Evolutionary conservation across 1,284 basidiomycete genomes (phyloP).

Genomic region (Ganoderma sinense): DNA sequence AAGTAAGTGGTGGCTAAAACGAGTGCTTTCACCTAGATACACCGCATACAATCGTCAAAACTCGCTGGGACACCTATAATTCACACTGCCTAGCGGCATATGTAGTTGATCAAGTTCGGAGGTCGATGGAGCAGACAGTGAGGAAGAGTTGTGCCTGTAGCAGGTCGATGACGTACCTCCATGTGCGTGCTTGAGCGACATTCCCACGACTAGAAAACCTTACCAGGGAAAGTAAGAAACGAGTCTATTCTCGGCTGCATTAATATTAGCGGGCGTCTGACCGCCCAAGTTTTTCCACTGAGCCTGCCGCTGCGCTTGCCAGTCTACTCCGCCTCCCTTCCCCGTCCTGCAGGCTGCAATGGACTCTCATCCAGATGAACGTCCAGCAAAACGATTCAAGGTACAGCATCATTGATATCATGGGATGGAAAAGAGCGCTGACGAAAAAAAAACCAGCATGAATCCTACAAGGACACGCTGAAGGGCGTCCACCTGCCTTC

Average conservation of each 20-base stretch:
- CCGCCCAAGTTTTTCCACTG: not conserved
- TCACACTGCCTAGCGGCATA: too few relatives aligned
- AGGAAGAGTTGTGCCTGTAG: not conserved
- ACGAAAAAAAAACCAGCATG: constrained; percentile 53
- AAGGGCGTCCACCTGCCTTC: constrained; percentile 79
- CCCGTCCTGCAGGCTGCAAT: constrained; percentile 19
- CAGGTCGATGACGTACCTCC: not conserved
- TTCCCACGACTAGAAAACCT: not conserved
- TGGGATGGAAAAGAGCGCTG: not conserved
- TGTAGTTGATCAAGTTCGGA: not conserved
- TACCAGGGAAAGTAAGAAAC: not conserved
- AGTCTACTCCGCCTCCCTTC: not conserved
- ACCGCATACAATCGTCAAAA: too few relatives aligned
- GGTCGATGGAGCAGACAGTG: not conserved
- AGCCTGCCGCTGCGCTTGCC: not conserved
- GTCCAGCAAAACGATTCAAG: constrained; percentile 48
- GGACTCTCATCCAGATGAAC: constrained; percentile 31
- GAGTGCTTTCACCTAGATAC: not conserved
- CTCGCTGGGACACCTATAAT: too few relatives aligned
- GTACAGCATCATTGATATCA: constrained; percentile 25
- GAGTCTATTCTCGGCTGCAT: not conserved
- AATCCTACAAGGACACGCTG: constrained; percentile 73
- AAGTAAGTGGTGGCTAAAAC: not conserved
- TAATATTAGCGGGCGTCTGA: not conserved
- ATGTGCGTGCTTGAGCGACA: not conserved